Evolutionary conservation across 163 green algal genomes (phyloP), one percentile per base, ranked within the genome.

Genomic region (Prototheca wickerhamii): DNA sequence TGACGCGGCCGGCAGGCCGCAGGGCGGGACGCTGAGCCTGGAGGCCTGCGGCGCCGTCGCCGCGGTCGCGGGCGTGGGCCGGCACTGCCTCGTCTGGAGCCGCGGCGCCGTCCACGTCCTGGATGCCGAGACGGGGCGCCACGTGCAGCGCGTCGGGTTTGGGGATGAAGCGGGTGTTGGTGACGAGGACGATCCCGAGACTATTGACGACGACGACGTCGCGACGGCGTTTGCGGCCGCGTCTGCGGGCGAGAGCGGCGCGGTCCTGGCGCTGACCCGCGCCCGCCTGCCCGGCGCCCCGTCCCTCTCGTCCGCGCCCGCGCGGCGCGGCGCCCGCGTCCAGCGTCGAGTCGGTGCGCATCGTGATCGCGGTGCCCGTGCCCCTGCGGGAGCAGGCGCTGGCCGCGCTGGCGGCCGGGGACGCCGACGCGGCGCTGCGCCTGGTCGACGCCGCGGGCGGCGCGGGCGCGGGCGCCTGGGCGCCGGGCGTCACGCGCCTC

Each of bases 21-120:
- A 57, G 2, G 34, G 56, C 17, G 64, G 31, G 34, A 59, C 73
- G 32, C 66, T 80, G 26, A 67, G 63, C 1, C 69, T 80, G 40
- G 63, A 37, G 15, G 53, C 6, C 53, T 35, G 18, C 29, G 15
- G 15, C 30, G 15, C 53, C 8, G 12, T n/a, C 23, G 23, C 23
- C 28, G 53, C 53, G 29, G 10, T 60, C 6, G 7, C 7, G 7
- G 53, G 29, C 15, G 26, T n/a, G 29, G 53, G 53, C 23, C 53
- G 29, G 29, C 29, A 35, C 29, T 8, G 34, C 23, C 53, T 60
- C 23, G 53, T 60, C 53, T 35, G 29, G 29, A 60, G 12, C 53
- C 15, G 7, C 12, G 49, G n/a, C 12, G 12, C 12, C 23, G 12
- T 56, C 12, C 15, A 1, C 23, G 23, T 28, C 12, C 25, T 56